A percentile compares a stretch with the other conserved stretches of the same genome.
Evolutionary conservation across 768 basidiomycete species (phyloP).

Genomic region (Suillus brevipes): DNA sequence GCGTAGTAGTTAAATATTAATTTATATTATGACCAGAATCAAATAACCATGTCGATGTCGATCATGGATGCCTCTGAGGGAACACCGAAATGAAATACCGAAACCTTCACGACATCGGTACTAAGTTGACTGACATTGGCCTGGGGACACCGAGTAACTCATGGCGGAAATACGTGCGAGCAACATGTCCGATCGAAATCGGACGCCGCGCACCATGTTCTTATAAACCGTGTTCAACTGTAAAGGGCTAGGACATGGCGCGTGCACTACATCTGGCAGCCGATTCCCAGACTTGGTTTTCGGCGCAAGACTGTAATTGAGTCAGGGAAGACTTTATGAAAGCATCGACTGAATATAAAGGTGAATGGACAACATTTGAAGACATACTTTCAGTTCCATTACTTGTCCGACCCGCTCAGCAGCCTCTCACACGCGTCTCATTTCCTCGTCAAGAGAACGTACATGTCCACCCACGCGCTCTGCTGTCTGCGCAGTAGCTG

Average conservation of each 20-base stretch:
- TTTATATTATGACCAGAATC: not conserved
- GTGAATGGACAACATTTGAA: constrained; percentile 31
- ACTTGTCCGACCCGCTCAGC: constrained; percentile 91
- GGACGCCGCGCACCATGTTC: not conserved
- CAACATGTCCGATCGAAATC: not conserved
- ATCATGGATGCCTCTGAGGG: not conserved
- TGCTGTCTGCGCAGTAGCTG: constrained; percentile 73
- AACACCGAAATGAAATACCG: not conserved
- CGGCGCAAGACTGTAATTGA: constrained; percentile 60
- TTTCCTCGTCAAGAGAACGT: constrained; percentile 86
- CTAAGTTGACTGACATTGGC: not conserved
- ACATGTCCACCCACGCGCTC: constrained; percentile 91
- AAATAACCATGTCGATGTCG: not conserved
- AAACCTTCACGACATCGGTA: not conserved
- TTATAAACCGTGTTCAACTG: constrained; percentile 41
- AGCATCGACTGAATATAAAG: constrained; percentile 23
- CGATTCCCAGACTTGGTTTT: constrained; percentile 90
- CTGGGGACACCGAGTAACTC: not conserved
- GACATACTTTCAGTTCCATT: constrained; percentile 86
- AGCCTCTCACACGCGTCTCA: constrained; percentile 85
- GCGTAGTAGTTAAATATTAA: not conserved
- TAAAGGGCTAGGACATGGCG: constrained; percentile 80
- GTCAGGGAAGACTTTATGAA: constrained; percentile 61
- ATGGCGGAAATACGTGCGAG: not conserved
- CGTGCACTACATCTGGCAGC: constrained; percentile 72